A percentile compares a stretch with the other conserved stretches of the same genome.
phyloP scores from a whole-genome alignment of 2,329 filamentous ascomycete species.

The Ceratocystis diversiconidia region DNA sequence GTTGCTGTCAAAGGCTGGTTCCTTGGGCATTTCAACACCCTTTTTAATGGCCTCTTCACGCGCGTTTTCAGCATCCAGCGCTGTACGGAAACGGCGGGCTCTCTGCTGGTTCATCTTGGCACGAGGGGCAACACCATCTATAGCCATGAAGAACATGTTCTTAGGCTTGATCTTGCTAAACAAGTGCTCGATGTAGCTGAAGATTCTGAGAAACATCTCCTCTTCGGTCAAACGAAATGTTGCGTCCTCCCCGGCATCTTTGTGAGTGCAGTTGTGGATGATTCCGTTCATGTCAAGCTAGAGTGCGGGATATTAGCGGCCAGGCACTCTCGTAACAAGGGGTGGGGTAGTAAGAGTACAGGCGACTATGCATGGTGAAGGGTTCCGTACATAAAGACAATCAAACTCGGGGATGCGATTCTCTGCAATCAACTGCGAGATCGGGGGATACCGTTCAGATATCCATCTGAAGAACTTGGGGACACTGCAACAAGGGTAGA shows the following conservation, averaged over 20 bases:
- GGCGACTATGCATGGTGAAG: conserved; percentile 17
- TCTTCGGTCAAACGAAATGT: conserved; percentile 91
- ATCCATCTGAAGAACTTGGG: conserved; percentile 98
- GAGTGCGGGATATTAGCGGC: conserved; percentile 19
- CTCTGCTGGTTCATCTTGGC: conserved; percentile 99
- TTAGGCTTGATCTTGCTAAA: conserved; percentile 98
- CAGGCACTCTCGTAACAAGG: neutral
- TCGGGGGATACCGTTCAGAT: conserved; percentile 95
- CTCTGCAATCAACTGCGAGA: conserved; percentile 95
- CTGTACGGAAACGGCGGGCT: conserved; percentile 84
- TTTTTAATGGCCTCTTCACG: conserved; percentile 84
- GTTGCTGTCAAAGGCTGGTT: conserved; percentile 95
- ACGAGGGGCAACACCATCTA: conserved; percentile 90
- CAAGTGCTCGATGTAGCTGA: conserved; percentile 98
- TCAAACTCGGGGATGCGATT: conserved; percentile 99
- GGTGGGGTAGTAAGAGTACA: neutral
- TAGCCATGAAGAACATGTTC: conserved; percentile 98
- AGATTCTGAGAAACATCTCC: conserved; percentile 99
- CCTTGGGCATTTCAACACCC: conserved; percentile 84
- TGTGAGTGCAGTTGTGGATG: conserved; percentile 98
- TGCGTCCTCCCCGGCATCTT: conserved; percentile 72
- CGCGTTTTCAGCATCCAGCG: conserved; percentile 75
- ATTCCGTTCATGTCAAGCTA: conserved; percentile 97
- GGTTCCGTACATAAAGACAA: conserved; percentile 61
- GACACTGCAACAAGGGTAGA: conserved; percentile 31